Evolutionary conservation across 352 stramenopile genomes (phyloP).

Genomic region (Phytophthora agathidicida): DNA sequence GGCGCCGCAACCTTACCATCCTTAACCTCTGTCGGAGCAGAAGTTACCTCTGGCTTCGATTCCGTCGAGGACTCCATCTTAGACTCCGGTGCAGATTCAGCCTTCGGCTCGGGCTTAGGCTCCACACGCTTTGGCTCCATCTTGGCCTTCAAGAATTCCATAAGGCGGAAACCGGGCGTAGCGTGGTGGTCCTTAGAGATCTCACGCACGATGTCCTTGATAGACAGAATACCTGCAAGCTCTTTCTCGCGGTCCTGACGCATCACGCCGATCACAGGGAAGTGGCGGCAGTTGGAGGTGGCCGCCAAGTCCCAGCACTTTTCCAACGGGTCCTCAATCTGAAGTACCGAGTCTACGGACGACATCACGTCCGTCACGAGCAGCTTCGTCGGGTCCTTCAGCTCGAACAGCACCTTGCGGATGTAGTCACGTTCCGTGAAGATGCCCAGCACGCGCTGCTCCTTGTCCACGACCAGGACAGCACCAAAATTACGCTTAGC

Average conservation of each 20-base stretch:
- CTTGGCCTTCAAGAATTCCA: slow-evolving; percentile 89
- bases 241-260: slow-evolving; percentile 82
- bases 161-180: slow-evolving; percentile 75
- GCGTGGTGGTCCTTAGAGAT: slow-evolving; percentile 82
- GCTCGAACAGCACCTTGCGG: slow-evolving; percentile 75
- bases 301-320: slow-evolving; percentile 81
- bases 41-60: slow-evolving; percentile 17
- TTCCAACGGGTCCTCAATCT: slow-evolving; percentile 81
- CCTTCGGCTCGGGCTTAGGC: slow-evolving; percentile 25
- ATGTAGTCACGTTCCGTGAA: slow-evolving; percentile 89
- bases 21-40: slow-evolving; percentile 8
- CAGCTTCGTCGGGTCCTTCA: slow-evolving; percentile 65
- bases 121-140: slow-evolving; percentile 60
- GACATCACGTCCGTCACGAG: slow-evolving; percentile 68
- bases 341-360: slow-evolving; percentile 55
- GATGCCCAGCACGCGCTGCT: slow-evolving; percentile 81
- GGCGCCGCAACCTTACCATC: slow-evolving; percentile 11
- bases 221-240: slow-evolving; percentile 79
- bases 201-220: slow-evolving; percentile 89
- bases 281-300: slow-evolving; percentile 78
- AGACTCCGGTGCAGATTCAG: slow-evolving; percentile 10
- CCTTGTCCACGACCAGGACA: slow-evolving; percentile 84
- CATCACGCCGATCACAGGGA: slow-evolving; percentile 78
- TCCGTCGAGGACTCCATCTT: slow-evolving; percentile 16
- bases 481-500: slow-evolving; percentile 80